Base-by-base conservation (phyloP, 2,329 filamentous ascomycete genomes). In the Fusarium sp. region DNA sequence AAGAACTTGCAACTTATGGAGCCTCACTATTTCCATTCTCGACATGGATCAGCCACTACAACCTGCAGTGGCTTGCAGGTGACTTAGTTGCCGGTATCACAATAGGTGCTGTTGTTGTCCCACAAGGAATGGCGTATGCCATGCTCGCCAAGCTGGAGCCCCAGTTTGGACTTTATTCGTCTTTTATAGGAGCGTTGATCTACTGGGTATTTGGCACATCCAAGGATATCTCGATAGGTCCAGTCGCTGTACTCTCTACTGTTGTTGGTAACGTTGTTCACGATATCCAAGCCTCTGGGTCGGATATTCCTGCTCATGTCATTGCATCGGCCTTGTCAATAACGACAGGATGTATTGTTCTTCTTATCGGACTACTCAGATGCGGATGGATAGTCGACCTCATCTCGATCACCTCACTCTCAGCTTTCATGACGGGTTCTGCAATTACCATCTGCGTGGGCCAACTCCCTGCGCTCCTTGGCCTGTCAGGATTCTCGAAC, bases 181-280 rank as follows among this genome's bases (percentile, higher is more conserved):
- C 95, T 1, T 98, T 99, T 76, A 96, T 97, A 86, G 96, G 95
- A 49, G 94, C 97, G 17, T 78, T 97, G 65, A 85, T 97, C 63
- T 99, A 99, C 80, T 98, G 95, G 95, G 91, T 97, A 76, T 98
- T 98, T 75, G 96, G 94, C 32, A 99, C 96, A 0, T 97, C 95
- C 15, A 99, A 98, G 77, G 95, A 99, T 78, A 98, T 99, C 75
- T 97, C 95, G 11, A 98, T 98, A 56, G 95, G 95, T 17, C 95
- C 95, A 30, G 96, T 98, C 47, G 96, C 96, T 36, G 96, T 98
- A 69, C 91, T 98, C 86, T 98, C 94, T 2, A 96, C 92, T 5
- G 86, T 99, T 17, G 91, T 93, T 4, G 96, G 96, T 43, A 91
- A 91, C 52, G 89, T 98, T 49, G 89, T 98, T 44, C 77, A 85